Base-by-base conservation (phyloP, 495 filamentous ascomycete genomes). In the Usnea hakonensis region DNA sequence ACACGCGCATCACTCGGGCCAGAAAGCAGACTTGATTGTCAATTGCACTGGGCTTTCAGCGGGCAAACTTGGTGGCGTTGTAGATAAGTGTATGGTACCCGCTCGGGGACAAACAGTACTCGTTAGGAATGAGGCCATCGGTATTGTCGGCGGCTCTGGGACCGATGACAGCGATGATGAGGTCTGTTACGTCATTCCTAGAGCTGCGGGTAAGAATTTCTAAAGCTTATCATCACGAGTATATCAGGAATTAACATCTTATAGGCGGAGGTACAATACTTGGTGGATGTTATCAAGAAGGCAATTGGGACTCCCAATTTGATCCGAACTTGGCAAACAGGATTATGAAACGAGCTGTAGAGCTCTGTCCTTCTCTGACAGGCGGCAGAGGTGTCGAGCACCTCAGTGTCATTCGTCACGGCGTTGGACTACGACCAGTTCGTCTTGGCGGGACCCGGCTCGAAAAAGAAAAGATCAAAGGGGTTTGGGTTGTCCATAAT, bases 21-120 rank as follows among this genome's bases (percentile, higher is more conserved):
- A 74, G 14, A 79, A 76, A 54, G 88, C 86, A 0, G 84, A 90
- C 65, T 67, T 96, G 1, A 76, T 96, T 0, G 76, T 98, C 38
- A 98, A 98, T 66, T 91, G 92, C 68, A 92, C 93, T 0, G 94
- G 95, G 0, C 74, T 98, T 19, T 77, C 84, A 30, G 84, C 90
- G 2, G 81, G 74, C 28, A 84, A 76, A 55, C 81, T 98, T 0
- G 91, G 91, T 32, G 94, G 94, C 26, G 94, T 97, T 1, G 79
- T 80, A 75, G 94, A 98, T 65, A 70, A 72, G 53, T 83, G 79
- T 5, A 82, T 97, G 36, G 78, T 85, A 56, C 93, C 94, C 3
- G 88, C 80, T 2, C 83, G 94, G 1, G 94, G 93, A 13, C 94
- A 98, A 74, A 87, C 90, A 33, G 89, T 97, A 0, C 67, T 97